Percentiles rank a stretch among this genome's conserved stretches.
Evolutionary conservation across 1,139 yeast species (phyloP).

Genomic region (Taphrina populina): DNA sequence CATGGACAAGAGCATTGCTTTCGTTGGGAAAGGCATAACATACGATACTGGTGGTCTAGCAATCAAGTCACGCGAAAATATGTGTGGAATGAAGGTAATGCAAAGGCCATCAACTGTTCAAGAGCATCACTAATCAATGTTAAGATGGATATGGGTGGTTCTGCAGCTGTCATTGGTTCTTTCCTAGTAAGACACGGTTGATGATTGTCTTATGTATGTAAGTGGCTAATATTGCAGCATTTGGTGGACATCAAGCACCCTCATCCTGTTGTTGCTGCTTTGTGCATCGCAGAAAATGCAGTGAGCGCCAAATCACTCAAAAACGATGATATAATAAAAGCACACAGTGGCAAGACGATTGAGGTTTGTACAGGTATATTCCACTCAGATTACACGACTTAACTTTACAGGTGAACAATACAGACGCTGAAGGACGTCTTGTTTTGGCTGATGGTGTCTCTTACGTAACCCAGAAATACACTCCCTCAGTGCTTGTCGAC

Average conservation of each 20-base stretch:
- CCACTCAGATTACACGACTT: not conserved
- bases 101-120: not conserved
- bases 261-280: constrained; percentile 16
- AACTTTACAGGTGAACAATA: constrained; percentile 22
- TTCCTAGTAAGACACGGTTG: constrained; percentile 14
- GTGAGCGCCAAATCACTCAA: constrained; percentile 26
- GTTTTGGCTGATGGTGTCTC: constrained; percentile 35
- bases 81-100: constrained; percentile 30
- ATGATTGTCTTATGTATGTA: too few relatives aligned
- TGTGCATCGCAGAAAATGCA: constrained; percentile 33
- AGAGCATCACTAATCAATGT: not conserved
- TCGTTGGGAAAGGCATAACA: constrained; percentile 35
- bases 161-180: constrained; percentile 32
- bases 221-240: not conserved
- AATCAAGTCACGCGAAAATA: constrained; percentile 27
- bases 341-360: constrained; percentile 32
- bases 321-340: constrained; percentile 31
- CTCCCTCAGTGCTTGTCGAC: constrained; percentile 28
- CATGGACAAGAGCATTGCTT: constrained; percentile 20
- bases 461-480: constrained; percentile 13
- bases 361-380: not conserved
- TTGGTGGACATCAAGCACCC: constrained; percentile 18
- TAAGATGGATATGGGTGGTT: constrained; percentile 32
- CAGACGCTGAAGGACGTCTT: constrained; percentile 36
- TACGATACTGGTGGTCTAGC: constrained; percentile 35